Conservation (phyloP, 2,329 filamentous ascomycete genomes). For the Pseudopyricularia javanii region DNA sequence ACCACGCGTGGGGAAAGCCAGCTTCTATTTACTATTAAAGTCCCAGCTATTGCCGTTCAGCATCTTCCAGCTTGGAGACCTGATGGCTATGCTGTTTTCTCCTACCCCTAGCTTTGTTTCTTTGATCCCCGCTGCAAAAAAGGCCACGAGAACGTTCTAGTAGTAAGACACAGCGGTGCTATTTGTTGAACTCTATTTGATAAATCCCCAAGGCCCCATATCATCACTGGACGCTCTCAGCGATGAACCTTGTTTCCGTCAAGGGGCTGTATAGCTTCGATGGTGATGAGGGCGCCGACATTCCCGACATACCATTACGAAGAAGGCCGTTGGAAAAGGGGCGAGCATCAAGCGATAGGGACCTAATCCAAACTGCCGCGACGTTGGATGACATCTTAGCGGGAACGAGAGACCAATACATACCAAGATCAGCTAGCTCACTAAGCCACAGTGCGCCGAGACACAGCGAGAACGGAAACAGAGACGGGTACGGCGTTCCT, state of each 20-base stretch:
- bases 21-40: too few species aligned
- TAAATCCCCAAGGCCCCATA: too few species aligned
- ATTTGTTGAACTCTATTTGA: too few species aligned
- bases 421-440: background rate
- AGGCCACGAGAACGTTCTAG: too few species aligned
- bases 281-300: constrained; percentile 2
- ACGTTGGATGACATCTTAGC: background rate
- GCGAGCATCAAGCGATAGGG: background rate
- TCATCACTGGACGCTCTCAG: background rate
- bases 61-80: too few species aligned
- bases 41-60: too few species aligned
- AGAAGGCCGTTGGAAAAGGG: background rate
- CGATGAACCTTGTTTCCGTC: background rate
- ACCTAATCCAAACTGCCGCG: background rate
- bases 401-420: background rate
- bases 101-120: too few species aligned
- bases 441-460: background rate
- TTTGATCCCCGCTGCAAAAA: too few species aligned
- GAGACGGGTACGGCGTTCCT: background rate
- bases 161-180: too few species aligned
- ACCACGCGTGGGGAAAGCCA: too few species aligned
- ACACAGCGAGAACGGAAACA: background rate
- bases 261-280: constrained; percentile 4
- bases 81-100: too few species aligned
- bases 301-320: constrained; percentile 2